phyloP scores from a whole-genome alignment of 2,329 filamentous ascomycete species.

The Daldinia sp. region DNA sequence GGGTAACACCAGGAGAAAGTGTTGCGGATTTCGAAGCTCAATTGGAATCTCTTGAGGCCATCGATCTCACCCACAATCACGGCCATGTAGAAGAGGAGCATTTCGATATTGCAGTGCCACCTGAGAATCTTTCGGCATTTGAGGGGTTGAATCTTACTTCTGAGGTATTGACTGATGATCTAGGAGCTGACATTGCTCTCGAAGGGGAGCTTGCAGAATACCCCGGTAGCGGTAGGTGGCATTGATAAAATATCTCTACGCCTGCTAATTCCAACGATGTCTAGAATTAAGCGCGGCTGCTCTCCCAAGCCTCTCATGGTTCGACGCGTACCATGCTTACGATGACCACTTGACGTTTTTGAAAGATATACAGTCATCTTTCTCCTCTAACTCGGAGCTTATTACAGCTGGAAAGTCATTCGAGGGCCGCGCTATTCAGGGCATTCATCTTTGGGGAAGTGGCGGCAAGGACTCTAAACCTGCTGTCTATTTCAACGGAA shows the following conservation, averaged over 20 bases:
- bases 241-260: neutral
- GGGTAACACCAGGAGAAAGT: conserved; percentile 47
- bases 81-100: conserved; percentile 45
- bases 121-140: conserved; percentile 50
- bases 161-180: conserved; percentile 49
- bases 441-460: conserved; percentile 66
- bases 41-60: conserved; percentile 47
- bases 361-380: conserved; percentile 59
- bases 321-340: conserved; percentile 66
- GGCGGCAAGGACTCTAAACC: conserved; percentile 60
- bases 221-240: conserved; percentile 45
- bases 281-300: conserved; percentile 44
- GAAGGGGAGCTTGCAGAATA: conserved; percentile 51
- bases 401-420: conserved; percentile 61
- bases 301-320: conserved; percentile 61
- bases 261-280: conserved; percentile 3
- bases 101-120: conserved; percentile 53
- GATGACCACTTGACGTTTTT: conserved; percentile 64
- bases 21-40: conserved; percentile 46
- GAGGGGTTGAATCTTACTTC: conserved; percentile 49
- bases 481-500: conserved; percentile 64
- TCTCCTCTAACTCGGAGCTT: conserved; percentile 62
- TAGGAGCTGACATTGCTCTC: conserved; percentile 51
- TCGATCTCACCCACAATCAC: conserved; percentile 49
- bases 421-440: conserved; percentile 67